Conservation (phyloP, 768 basidiomycete genomes). For the Lyophyllum decastes region DNA sequence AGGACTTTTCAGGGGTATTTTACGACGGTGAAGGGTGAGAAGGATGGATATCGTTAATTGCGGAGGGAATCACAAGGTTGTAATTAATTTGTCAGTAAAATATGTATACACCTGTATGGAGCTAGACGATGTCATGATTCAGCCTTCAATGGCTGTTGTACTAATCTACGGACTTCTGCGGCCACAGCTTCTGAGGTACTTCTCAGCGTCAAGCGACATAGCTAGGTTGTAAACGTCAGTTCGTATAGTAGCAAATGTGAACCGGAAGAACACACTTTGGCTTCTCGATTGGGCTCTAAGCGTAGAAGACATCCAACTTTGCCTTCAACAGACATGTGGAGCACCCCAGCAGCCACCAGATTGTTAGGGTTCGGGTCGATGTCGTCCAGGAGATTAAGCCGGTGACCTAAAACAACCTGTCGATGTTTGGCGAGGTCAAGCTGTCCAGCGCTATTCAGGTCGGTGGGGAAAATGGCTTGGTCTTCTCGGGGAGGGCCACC, state of each 20-base stretch:
- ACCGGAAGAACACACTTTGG: conserved; percentile 62
- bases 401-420: conserved; percentile 77
- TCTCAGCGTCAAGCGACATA: conserved; percentile 91
- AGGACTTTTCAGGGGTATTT: conserved; percentile 44
- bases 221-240: conserved; percentile 39
- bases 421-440: conserved; percentile 75
- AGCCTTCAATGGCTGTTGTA: conserved; percentile 46
- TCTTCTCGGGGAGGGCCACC: conserved; percentile 94
- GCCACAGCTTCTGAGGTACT: conserved; percentile 95
- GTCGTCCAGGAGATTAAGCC: conserved; percentile 74
- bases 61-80: conserved; percentile 3
- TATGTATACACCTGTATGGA: conserved; percentile 17
- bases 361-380: conserved; percentile 96
- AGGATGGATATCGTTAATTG: not conserved
- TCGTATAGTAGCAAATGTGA: not conserved
- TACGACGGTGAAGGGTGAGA: conserved; percentile 32
- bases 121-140: conserved; percentile 21
- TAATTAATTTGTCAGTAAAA: conserved; percentile 19
- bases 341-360: conserved; percentile 91
- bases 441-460: conserved; percentile 63
- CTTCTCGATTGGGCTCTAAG: conserved; percentile 93
- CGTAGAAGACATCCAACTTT: conserved; percentile 95
- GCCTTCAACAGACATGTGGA: conserved; percentile 88
- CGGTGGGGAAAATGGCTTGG: conserved; percentile 84
- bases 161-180: conserved; percentile 59